Conservation (phyloP, 805 yeast genomes). For the Nakazawaea ishiwadae region DNA sequence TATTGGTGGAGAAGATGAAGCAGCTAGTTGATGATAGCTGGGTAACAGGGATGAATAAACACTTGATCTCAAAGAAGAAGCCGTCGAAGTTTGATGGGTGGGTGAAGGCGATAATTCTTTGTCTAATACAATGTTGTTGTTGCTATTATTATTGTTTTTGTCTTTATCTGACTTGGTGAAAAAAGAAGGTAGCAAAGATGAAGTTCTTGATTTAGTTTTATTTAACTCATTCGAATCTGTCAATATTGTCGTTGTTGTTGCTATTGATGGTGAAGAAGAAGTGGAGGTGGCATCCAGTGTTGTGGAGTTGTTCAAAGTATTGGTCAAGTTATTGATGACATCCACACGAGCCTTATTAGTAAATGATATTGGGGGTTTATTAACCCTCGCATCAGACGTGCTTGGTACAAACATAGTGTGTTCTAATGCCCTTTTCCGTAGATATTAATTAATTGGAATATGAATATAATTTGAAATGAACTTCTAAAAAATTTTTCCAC, state of each 20-base stretch:
- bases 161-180: slow-evolving; percentile 5
- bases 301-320: neutral
- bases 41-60: slow-evolving; percentile 11
- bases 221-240: neutral
- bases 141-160: neutral
- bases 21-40: slow-evolving; percentile 7
- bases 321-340: slow-evolving; percentile 18
- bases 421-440: too few species aligned
- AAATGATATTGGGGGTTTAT: slow-evolving; percentile 18
- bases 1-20: too few species aligned
- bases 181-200: slow-evolving; percentile 4
- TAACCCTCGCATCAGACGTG: slow-evolving; percentile 7
- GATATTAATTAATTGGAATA: too few species aligned
- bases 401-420: slow-evolving; percentile 12
- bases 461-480: too few species aligned
- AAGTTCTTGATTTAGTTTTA: slow-evolving; percentile 3
- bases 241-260: neutral
- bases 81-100: slow-evolving; percentile 1
- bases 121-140: neutral
- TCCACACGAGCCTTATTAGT: slow-evolving; percentile 21
- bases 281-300: too few species aligned
- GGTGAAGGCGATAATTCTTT: slow-evolving; percentile 8
- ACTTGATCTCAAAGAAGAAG: slow-evolving; percentile 9
- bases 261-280: neutral
- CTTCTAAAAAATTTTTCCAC: neutral